Evolutionary conservation across 805 yeast species (phyloP).

Genomic region (Ogataea salicorniae): DNA sequence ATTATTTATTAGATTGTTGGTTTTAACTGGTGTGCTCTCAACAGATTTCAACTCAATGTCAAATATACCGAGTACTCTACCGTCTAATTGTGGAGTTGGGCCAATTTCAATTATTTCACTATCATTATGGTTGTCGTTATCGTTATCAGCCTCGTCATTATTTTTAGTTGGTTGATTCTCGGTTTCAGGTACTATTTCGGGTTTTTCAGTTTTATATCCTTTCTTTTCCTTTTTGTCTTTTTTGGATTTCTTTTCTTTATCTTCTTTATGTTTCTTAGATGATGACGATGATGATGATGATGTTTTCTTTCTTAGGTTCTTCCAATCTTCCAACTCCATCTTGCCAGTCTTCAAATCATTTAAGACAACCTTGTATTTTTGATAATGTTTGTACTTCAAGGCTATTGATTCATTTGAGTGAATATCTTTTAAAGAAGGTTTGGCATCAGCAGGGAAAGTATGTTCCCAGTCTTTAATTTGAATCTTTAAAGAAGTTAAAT

Average conservation of each 20-base stretch:
- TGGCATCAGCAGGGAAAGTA: constrained; percentile 29
- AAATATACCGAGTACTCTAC: constrained; percentile 68
- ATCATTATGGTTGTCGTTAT: constrained; percentile 11
- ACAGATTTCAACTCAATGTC: constrained; percentile 37
- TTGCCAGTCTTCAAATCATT: constrained; percentile 13
- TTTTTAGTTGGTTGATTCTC: neutral
- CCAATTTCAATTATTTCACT: constrained; percentile 45
- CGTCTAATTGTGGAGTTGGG: constrained; percentile 84
- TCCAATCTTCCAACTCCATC: constrained; percentile 9
- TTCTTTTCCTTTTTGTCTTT: neutral
- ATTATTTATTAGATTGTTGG: neutral
- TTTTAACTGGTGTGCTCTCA: constrained; percentile 17
- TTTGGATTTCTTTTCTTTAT: constrained; percentile 1
- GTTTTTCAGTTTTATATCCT: neutral
- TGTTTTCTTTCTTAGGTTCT: constrained; percentile 1
- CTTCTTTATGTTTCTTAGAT: neutral
- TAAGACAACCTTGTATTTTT: constrained; percentile 20
- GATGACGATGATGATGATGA: constrained; percentile 1
- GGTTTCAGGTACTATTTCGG: neutral
- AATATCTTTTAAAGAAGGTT: constrained; percentile 45
- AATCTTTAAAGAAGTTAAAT: constrained; percentile 28
- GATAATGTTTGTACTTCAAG: constrained; percentile 31
- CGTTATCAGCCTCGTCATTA: constrained; percentile 6
- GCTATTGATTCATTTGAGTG: constrained; percentile 33
- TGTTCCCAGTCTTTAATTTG: constrained; percentile 56